These are phyloP conservation scores for Zygotorulaspora chibaensis DNA, from an alignment of 805 yeast genomes.

Conservation along the genomic window DNA sequence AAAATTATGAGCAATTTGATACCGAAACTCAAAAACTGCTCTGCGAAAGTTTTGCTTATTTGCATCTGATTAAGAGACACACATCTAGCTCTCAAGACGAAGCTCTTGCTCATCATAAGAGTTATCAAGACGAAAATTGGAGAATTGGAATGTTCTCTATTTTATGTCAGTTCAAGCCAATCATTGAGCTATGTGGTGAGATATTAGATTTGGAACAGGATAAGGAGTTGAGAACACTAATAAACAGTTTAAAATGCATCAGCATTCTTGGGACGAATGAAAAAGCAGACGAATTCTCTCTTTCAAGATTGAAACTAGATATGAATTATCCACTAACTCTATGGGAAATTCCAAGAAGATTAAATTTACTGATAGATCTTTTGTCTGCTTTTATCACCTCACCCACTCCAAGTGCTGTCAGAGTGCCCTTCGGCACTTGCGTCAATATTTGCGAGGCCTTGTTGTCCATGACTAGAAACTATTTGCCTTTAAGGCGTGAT, in stretches of 20 bases:
- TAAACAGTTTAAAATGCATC: conserved; percentile 41
- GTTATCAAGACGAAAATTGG: conserved; percentile 44
- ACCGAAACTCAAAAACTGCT: conserved; percentile 38
- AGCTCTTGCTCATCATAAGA: conserved; percentile 32
- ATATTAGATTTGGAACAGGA: conserved; percentile 58
- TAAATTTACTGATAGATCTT: conserved; percentile 44
- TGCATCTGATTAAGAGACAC: conserved; percentile 53
- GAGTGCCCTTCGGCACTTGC: conserved; percentile 60
- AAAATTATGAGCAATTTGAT: conserved; percentile 40
- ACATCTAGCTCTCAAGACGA: conserved; percentile 39
- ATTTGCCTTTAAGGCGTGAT: conserved; percentile 53
- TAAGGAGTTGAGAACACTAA: conserved; percentile 40
- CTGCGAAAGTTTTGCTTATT: conserved; percentile 49
- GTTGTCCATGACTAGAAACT: conserved; percentile 50
- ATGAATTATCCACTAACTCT: conserved; percentile 51
- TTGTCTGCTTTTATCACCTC: conserved; percentile 45
- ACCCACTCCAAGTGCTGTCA: conserved; percentile 52
- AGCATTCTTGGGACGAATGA: conserved; percentile 9
- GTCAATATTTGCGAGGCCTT: conserved; percentile 50
- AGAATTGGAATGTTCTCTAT: conserved; percentile 44
- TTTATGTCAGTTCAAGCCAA: conserved; percentile 51
- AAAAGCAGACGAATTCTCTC: conserved; percentile 25
- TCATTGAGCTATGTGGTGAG: conserved; percentile 52
- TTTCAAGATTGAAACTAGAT: conserved; percentile 54
- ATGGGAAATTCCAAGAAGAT: conserved; percentile 47